Evolutionary conservation across 345 rosid species (phyloP).

Genomic region (Populus simonii): DNA sequence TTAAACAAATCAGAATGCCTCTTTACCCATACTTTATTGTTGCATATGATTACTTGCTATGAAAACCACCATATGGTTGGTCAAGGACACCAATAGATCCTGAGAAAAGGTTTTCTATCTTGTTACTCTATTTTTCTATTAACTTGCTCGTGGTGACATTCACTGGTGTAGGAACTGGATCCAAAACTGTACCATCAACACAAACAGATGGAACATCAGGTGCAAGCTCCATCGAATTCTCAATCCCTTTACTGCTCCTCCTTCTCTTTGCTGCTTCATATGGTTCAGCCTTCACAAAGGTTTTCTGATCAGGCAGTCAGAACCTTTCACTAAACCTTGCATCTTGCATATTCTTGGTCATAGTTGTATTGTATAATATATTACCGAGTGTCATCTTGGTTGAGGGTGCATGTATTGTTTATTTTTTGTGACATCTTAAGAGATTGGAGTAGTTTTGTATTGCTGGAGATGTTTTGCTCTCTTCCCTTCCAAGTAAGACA

Average conservation of each 20-base stretch:
- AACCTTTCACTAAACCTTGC: not conserved
- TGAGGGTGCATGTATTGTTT: conserved; percentile 19
- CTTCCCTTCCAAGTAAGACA: conserved; percentile 41
- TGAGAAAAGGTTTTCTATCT: not conserved
- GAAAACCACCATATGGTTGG: not conserved
- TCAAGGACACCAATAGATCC: not conserved
- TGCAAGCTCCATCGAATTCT: conserved; percentile 53
- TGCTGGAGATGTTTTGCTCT: conserved; percentile 37
- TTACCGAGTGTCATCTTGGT: conserved; percentile 5
- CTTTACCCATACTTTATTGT: not conserved
- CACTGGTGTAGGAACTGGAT: conserved; percentile 47
- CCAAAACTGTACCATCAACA: conserved; percentile 60
- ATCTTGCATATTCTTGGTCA: not conserved
- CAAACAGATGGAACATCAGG: conserved; percentile 50
- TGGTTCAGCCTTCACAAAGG: conserved; percentile 42
- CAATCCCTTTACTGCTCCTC: conserved; percentile 47
- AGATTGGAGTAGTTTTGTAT: conserved; percentile 34
- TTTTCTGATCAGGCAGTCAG: conserved; percentile 1
- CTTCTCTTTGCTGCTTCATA: conserved; percentile 54
- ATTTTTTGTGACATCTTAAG: conserved; percentile 9
- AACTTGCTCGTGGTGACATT: not conserved
- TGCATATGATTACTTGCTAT: not conserved
- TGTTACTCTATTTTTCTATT: not conserved
- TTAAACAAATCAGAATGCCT: not conserved
- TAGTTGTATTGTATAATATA: not conserved